Evolutionary conservation across 345 rosid genomes (phyloP).

Genomic region (Euphorbia tirucalli): DNA sequence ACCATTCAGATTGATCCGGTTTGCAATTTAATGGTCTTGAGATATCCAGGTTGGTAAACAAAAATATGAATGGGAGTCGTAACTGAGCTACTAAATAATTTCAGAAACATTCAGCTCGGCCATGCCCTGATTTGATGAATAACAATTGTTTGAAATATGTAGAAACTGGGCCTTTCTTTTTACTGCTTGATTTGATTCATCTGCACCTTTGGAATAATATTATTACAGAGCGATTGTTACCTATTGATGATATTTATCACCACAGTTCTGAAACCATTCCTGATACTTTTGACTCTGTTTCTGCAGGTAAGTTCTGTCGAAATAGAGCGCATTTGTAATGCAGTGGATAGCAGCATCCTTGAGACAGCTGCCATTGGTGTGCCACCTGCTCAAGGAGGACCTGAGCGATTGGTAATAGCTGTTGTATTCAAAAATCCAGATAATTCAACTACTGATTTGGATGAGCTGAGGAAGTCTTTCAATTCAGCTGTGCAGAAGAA

Average conservation of each 20-base stretch:
- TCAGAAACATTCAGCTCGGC: not conserved
- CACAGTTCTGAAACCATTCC: no score
- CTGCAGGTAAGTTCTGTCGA: constrained; percentile 86
- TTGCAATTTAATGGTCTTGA: not conserved
- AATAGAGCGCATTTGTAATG: constrained; percentile 85
- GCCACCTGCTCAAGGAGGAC: constrained; percentile 87
- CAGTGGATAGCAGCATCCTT: constrained; percentile 53
- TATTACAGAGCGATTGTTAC: no score
- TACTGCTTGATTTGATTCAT: no score
- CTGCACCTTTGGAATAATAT: no score
- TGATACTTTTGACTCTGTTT: not conserved
- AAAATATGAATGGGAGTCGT: no score
- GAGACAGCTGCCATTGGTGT: constrained; percentile 97
- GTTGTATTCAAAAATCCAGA: constrained; percentile 63
- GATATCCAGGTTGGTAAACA: not conserved
- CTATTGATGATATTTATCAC: no score
- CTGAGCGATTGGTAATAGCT: constrained; percentile 74
- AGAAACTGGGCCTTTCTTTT: no score
- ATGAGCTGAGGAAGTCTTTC: constrained; percentile 56
- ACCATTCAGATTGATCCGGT: not conserved
- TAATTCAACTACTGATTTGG: constrained; percentile 35
- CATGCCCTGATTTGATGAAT: not conserved
- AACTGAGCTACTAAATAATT: not conserved
- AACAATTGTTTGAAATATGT: no score
- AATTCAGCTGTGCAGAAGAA: constrained; percentile 83